Evolutionary conservation across 306 rosid species (phyloP), one percentile per base, ranked within the genome.

Genomic region (Malus orientalis): DNA sequence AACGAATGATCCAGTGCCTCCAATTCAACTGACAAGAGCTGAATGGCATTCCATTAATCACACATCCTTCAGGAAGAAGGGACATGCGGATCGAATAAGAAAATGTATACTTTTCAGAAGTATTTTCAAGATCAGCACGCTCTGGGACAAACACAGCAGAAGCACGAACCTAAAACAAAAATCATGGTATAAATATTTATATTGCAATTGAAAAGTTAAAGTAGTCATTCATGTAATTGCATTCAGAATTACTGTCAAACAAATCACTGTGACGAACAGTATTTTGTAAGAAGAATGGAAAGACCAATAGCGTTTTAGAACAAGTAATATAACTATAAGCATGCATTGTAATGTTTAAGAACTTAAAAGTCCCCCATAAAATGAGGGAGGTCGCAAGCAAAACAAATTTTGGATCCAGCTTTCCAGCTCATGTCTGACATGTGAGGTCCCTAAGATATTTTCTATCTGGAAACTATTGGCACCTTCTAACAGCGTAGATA

Each of bases 61-160:
- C 27, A 57, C 96, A 92, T 36, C 97, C 98, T 82, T 84, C 87
- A 33, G 76, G 84, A 70, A 66, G 87, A 79, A 92, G 92, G 75
- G 96, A 92, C 90, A 94, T 78, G 79, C 90, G 95, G 82, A 94
- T 85, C 36, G 95, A 94, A 84, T 94, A 94, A 5, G 95, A 53
- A 88, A 89, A 94, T 2, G 54, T 19, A 81, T 87, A 88, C 84
- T 79, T 89, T 27, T 62, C 74, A 79, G 2, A 0, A 42, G 73
- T 78, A 69, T 79, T 69, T 81, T 74, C 74, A 68, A 75, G 82
- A 76, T 89, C 74, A 32, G 83, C 49, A 51, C 51, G 10, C 86
- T 94, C 97, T 8, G 98, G 97, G 81, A 89, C 45, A 80, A 92
- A 70, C 77, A 92, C 79, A 0, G 96, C 88, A 77, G 98, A 94